Evolutionary conservation across 495 filamentous ascomycete genomes (phyloP).

Genomic region (Physcia stellaris): DNA sequence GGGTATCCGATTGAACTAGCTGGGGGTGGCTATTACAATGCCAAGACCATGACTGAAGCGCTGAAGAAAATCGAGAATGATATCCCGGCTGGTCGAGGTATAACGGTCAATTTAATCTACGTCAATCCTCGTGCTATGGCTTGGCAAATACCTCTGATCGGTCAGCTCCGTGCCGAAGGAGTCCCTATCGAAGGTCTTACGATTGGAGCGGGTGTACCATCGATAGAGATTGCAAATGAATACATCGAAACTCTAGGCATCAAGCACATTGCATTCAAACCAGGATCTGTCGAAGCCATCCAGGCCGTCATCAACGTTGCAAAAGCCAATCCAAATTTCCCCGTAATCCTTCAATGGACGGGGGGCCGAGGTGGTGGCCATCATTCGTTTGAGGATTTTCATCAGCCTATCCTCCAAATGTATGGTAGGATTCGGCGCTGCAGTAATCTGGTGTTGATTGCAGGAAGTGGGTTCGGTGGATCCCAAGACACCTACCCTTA

Average conservation of each 20-base stretch:
- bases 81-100: conserved; percentile 82
- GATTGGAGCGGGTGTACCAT: conserved; percentile 87
- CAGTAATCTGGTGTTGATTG: conserved; percentile 76
- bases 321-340: conserved; percentile 79
- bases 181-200: conserved; percentile 90
- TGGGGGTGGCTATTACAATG: conserved; percentile 88
- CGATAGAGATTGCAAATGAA: conserved; percentile 84
- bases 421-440: conserved; percentile 72
- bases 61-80: conserved; percentile 78
- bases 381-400: conserved; percentile 93
- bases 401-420: conserved; percentile 83
- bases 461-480: conserved; percentile 85
- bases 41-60: conserved; percentile 77
- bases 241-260: conserved; percentile 89
- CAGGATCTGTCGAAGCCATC: conserved; percentile 78
- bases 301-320: conserved; percentile 86
- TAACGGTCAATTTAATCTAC: conserved; percentile 91
- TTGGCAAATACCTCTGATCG: conserved; percentile 92
- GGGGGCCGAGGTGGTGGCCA: conserved; percentile 88
- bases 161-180: conserved; percentile 69
- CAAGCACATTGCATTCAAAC: conserved; percentile 93
- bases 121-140: conserved; percentile 92
- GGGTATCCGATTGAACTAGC: conserved; percentile 88
- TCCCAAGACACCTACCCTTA: conserved; percentile 89
- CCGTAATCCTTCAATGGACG: conserved; percentile 87